phyloP scores from a whole-genome alignment of 768 basidiomycete genomes.

The Macrolepiota dolichaula region DNA sequence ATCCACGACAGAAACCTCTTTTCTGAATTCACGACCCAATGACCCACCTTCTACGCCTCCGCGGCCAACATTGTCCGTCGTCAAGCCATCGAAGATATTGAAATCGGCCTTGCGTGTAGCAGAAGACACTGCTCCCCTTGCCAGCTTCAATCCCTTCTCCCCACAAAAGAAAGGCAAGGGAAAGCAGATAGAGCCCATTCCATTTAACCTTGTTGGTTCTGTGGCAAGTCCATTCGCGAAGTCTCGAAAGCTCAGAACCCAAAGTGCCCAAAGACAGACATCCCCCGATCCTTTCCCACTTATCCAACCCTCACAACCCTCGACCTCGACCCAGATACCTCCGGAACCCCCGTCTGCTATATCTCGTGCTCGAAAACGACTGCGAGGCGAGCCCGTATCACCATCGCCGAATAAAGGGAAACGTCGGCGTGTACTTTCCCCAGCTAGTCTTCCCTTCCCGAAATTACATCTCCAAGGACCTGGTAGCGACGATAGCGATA shows the following conservation, averaged over 20 bases:
- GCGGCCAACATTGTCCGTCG: conserved; percentile 26
- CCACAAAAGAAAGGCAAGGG: conserved; percentile 61
- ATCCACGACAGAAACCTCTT: conserved; percentile 20
- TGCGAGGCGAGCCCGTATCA: conserved; percentile 80
- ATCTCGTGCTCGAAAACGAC: conserved; percentile 71
- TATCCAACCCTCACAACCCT: conserved; percentile 20
- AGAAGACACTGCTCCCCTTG: conserved; percentile 47
- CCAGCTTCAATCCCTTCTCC: conserved; percentile 75
- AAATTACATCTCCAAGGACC: conserved; percentile 23
- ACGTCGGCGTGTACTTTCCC: conserved; percentile 52
- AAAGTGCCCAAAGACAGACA: conserved; percentile 21
- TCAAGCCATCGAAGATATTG: conserved; percentile 31
- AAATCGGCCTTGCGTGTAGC: conserved; percentile 50
- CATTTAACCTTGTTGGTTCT: conserved; percentile 16
- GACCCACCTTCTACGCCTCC: conserved; percentile 37
- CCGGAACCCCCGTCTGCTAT: conserved; percentile 41
- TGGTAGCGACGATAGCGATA: conserved; percentile 18
- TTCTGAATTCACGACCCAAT: conserved; percentile 11
- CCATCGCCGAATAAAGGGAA: conserved; percentile 81
- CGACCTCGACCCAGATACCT: conserved; percentile 12
- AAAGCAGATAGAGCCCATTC: conserved; percentile 29
- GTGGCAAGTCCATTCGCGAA: conserved; percentile 44
- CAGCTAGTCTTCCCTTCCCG: conserved; percentile 35
- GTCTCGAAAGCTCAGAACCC: conserved; percentile 29
- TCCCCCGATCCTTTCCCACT: conserved; percentile 38